Conservation (phyloP, 2,329 filamentous ascomycete genomes). For the Pestalotiopsis sp. region DNA sequence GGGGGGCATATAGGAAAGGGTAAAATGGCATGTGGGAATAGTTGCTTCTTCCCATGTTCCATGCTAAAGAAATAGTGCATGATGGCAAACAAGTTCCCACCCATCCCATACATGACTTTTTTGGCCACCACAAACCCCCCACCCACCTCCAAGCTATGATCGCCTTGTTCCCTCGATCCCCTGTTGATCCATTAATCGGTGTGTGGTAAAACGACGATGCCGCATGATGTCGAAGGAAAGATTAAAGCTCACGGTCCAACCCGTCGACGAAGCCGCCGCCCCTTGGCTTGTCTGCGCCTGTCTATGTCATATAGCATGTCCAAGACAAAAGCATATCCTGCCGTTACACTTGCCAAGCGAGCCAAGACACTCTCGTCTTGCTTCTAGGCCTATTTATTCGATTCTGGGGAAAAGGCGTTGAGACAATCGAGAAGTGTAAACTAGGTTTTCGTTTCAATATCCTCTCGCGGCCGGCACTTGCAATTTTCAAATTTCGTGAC, state of each 20-base stretch:
- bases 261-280: no score
- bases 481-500: neutral
- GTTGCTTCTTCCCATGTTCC: neutral
- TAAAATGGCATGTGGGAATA: neutral
- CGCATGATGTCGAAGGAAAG: no score
- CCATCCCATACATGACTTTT: neutral
- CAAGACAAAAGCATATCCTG: neutral
- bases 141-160: no score
- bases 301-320: neutral
- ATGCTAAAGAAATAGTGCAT: neutral
- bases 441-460: neutral
- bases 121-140: neutral
- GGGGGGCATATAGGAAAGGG: neutral
- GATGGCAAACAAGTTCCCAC: neutral
- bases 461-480: neutral
- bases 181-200: no score
- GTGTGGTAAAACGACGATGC: no score
- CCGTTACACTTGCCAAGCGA: neutral
- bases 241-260: no score
- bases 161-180: no score
- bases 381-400: neutral
- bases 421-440: neutral
- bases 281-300: no score
- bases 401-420: neutral
- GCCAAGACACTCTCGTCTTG: neutral